Evolutionary conservation across 2,329 filamentous ascomycete genomes (phyloP).

Genomic region (Pseudogymnoascus sp.): DNA sequence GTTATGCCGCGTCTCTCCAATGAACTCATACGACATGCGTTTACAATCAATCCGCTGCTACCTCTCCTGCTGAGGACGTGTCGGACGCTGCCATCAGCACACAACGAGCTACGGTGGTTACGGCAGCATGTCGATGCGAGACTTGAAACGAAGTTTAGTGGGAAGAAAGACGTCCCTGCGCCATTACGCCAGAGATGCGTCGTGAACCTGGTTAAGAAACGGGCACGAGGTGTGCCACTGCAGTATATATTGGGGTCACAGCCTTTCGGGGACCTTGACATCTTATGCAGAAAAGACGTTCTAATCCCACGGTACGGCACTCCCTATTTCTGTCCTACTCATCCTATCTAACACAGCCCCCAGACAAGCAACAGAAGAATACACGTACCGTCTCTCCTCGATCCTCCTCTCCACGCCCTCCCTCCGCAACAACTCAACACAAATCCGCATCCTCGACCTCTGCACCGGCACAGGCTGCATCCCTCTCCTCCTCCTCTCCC

Average conservation of each 20-base stretch:
- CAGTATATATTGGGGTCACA: slow-evolving; percentile 87
- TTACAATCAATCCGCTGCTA: slow-evolving; percentile 45
- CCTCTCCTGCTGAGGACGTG: slow-evolving; percentile 55
- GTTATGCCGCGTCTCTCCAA: slow-evolving; percentile 57
- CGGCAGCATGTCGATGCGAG: slow-evolving; percentile 43
- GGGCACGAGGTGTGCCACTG: slow-evolving; percentile 61
- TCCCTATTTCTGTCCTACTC: slow-evolving; percentile 2
- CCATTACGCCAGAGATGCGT: slow-evolving; percentile 19
- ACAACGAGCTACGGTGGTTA: slow-evolving; percentile 67
- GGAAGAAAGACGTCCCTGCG: slow-evolving; percentile 15
- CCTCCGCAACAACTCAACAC: slow-evolving; percentile 9
- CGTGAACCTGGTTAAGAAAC: slow-evolving; percentile 37
- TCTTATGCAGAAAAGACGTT: slow-evolving; percentile 67
- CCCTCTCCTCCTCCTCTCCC: slow-evolving; percentile 62
- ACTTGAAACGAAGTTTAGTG: slow-evolving; percentile 9
- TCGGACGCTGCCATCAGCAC: slow-evolving; percentile 52
- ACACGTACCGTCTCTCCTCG: slow-evolving; percentile 46
- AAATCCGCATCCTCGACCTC: slow-evolving; percentile 61
- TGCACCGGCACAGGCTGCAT: slow-evolving; percentile 93
- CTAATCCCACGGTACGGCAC: slow-evolving; percentile 65
- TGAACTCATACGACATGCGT: slow-evolving; percentile 46
- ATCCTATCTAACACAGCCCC: slow-evolving; percentile 2
- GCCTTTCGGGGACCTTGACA: slow-evolving; percentile 76
- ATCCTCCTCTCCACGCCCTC: neutral
- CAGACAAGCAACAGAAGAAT: slow-evolving; percentile 63